phyloP scores from a whole-genome alignment of 306 rosid genomes.

The barrel medic (Medicago truncatula) region MtrunA17r5.0-ANR NC_053044.1:41776001-41776500 shows the following conservation, averaged over 20 bases:
- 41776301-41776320: conserved; percentile 28
- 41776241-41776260: conserved; percentile 28
- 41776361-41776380: conserved; percentile 97
- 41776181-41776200: conserved; percentile 3
- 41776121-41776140: too few relatives aligned
- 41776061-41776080: conserved; percentile 32
- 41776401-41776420: conserved; percentile 83
- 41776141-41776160: conserved; percentile 10
- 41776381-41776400: conserved; percentile 97
- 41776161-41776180: not conserved
- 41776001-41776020: conserved; percentile 96
- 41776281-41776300: conserved; percentile 21
- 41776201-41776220: conserved; percentile 13
- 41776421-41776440: conserved; percentile 95
- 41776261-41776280: conserved; percentile 24
- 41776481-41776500: conserved; percentile 97
- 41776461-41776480: conserved; percentile 91
- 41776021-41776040: conserved; percentile 81
- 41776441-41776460: conserved; percentile 91
- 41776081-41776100: conserved; percentile 15
- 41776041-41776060: conserved; percentile 19
- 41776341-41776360: conserved; percentile 94
- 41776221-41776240: conserved; percentile 10
- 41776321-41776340: conserved; percentile 39
- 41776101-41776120: conserved; percentile 7